Evolutionary conservation across 2,329 filamentous ascomycete genomes (phyloP).

Genomic region (Colletotrichum filicis): DNA sequence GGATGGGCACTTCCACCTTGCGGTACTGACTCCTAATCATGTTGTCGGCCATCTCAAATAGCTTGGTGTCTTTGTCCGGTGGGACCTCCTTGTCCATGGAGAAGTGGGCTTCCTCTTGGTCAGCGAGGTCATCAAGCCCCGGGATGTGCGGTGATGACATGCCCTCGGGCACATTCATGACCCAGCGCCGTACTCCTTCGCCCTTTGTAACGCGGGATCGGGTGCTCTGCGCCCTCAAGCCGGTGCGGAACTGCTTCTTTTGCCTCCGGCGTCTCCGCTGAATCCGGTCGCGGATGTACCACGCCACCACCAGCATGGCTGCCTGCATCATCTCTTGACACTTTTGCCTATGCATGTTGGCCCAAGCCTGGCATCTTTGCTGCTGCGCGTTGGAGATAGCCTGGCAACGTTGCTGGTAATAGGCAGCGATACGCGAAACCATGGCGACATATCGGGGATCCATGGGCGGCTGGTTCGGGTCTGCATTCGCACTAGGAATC

Average conservation of each 20-base stretch:
- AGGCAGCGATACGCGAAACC: slow-evolving; percentile 58
- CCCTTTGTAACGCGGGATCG: slow-evolving; percentile 49
- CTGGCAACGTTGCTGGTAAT: slow-evolving; percentile 60
- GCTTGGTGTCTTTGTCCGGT: slow-evolving; percentile 54
- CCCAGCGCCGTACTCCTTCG: slow-evolving; percentile 56
- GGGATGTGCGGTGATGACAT: slow-evolving; percentile 45
- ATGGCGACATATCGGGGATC: slow-evolving; percentile 57
- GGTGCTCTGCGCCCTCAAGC: slow-evolving; percentile 47
- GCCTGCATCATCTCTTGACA: slow-evolving; percentile 61
- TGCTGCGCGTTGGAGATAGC: slow-evolving; percentile 59
- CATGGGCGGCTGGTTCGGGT: slow-evolving; percentile 35
- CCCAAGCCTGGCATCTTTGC: slow-evolving; percentile 60
- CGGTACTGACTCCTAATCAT: slow-evolving; percentile 60
- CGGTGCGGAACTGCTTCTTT: slow-evolving; percentile 53
- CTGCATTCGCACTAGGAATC: slow-evolving; percentile 5
- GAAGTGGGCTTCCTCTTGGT: slow-evolving; percentile 53
- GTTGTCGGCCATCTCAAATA: slow-evolving; percentile 57
- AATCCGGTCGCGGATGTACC: slow-evolving; percentile 61
- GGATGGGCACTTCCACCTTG: slow-evolving; percentile 56
- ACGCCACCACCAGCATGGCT: slow-evolving; percentile 60
- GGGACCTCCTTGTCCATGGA: slow-evolving; percentile 51
- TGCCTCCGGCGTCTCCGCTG: slow-evolving; percentile 52
- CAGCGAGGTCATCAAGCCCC: slow-evolving; percentile 41
- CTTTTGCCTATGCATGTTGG: slow-evolving; percentile 56
- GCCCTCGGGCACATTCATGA: slow-evolving; percentile 51